phyloP scores from a whole-genome alignment of 23 red algal species.

The Gracilaria domingensis region DNA sequence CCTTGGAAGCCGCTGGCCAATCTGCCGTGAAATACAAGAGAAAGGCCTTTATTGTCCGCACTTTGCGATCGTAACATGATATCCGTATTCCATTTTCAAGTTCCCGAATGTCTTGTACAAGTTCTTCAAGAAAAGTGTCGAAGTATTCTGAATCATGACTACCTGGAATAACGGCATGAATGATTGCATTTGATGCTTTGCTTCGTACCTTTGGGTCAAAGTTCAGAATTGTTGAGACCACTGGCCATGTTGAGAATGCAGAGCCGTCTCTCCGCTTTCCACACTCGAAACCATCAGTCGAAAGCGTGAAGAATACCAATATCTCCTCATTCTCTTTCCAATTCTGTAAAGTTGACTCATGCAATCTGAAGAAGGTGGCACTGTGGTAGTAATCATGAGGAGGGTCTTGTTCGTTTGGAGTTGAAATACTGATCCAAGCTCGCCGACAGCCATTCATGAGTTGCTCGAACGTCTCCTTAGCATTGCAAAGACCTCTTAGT shows the following conservation, averaged over 20 bases:
- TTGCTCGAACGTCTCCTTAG: not conserved
- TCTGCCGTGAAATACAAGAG: conserved; percentile 17
- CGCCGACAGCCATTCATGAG: not conserved
- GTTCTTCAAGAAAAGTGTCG: not conserved
- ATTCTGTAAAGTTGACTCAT: not conserved
- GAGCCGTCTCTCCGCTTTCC: not conserved
- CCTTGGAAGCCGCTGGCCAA: conserved; percentile 23
- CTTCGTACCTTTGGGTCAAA: not conserved
- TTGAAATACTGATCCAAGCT: not conserved
- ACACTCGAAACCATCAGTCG: conserved; percentile 14
- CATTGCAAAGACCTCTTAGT: not conserved
- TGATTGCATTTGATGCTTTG: not conserved
- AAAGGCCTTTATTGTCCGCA: not conserved
- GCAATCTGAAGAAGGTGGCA: not conserved
- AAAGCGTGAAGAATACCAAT: not conserved
- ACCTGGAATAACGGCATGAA: not conserved
- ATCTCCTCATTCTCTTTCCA: not conserved
- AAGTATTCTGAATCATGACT: conserved; percentile 18
- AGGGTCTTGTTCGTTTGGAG: not conserved
- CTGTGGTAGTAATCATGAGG: not conserved
- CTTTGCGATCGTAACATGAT: not conserved
- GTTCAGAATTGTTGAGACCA: not conserved
- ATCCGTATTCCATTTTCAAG: conserved; percentile 9
- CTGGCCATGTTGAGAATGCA: not conserved
- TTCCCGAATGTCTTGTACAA: not conserved